A percentile compares a stretch with the other conserved stretches of the same genome.
These are phyloP conservation scores for Botrytis deweyae DNA, from an alignment of 2,329 filamentous ascomycete species.

Conservation along the genomic window DNA sequence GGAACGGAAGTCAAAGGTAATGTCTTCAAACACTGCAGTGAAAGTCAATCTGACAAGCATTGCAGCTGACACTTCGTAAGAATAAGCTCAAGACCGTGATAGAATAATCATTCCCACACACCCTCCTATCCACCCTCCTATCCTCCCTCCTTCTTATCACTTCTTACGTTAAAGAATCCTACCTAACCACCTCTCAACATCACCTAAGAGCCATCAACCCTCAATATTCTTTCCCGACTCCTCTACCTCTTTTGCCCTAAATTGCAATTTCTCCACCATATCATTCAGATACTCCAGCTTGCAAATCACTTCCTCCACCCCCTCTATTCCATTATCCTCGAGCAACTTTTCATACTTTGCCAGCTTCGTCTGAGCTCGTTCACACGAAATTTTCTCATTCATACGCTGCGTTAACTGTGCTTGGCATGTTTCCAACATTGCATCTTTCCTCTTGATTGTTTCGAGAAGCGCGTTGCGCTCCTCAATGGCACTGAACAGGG, in stretches of 20 bases:
- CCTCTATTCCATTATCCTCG: neutral
- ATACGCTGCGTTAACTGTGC: neutral
- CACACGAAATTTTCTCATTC: neutral
- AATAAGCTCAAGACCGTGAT: neutral
- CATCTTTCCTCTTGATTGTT: neutral
- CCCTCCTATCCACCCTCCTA: too few species aligned
- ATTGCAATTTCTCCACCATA: neutral
- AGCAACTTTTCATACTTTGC: neutral
- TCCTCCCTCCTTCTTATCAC: too few species aligned
- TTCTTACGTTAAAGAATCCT: neutral
- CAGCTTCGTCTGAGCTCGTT: neutral
- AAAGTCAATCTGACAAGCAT: neutral
- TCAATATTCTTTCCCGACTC: neutral
- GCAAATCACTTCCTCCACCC: neutral
- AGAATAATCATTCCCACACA: neutral
- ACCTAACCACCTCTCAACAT: neutral
- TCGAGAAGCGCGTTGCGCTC: neutral
- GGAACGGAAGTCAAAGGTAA: neutral
- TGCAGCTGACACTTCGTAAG: neutral
- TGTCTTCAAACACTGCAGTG: neutral
- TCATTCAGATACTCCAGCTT: neutral
- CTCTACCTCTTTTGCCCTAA: rapidly evolving
- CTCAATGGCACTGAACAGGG: neutral
- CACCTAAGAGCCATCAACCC: neutral
- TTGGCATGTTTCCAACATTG: neutral